Conservation (phyloP, 129 eudicot species). For the sunflower (Helianthus annuus) region DNA sequence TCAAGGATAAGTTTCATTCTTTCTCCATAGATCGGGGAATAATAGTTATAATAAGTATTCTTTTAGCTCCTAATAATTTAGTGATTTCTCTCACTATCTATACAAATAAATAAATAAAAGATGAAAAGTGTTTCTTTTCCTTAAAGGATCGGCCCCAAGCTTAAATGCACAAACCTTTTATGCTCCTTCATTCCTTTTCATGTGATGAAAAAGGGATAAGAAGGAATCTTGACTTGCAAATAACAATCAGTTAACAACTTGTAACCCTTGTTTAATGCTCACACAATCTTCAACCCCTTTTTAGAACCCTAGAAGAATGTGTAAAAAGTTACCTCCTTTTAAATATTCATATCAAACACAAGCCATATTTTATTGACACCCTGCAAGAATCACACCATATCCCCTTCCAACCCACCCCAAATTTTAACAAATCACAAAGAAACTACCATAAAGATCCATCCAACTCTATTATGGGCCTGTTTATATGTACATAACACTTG, state of each 20-base stretch:
- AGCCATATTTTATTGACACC: conserved; percentile 25
- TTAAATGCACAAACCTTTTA: conserved; percentile 40
- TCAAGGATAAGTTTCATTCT: too few species aligned
- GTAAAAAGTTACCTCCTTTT: conserved; percentile 25
- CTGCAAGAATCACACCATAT: conserved; percentile 26
- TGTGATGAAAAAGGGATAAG: conserved; percentile 47
- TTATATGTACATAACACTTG: not conserved
- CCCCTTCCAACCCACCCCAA: conserved; percentile 12
- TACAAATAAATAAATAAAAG: not conserved
- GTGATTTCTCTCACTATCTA: too few species aligned
- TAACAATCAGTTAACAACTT: conserved; percentile 37
- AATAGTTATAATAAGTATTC: too few species aligned
- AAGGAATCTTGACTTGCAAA: conserved; percentile 51
- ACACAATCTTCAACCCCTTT: conserved; percentile 51
- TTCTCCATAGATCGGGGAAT: too few species aligned
- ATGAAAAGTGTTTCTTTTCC: conserved; percentile 39
- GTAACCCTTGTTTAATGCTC: conserved; percentile 46
- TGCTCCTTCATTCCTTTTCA: conserved; percentile 35
- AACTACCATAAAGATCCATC: not conserved
- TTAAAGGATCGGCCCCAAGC: conserved; percentile 35
- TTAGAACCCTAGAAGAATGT: conserved; percentile 37
- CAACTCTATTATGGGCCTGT: not conserved
- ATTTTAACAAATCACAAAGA: conserved; percentile 1
- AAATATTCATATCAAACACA: conserved; percentile 27
- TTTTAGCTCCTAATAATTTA: too few species aligned